Percentiles rank a stretch among this genome's conserved stretches.
Evolutionary conservation across 2,329 filamentous ascomycete species (phyloP).

Genomic region (Xylaria sp.): DNA sequence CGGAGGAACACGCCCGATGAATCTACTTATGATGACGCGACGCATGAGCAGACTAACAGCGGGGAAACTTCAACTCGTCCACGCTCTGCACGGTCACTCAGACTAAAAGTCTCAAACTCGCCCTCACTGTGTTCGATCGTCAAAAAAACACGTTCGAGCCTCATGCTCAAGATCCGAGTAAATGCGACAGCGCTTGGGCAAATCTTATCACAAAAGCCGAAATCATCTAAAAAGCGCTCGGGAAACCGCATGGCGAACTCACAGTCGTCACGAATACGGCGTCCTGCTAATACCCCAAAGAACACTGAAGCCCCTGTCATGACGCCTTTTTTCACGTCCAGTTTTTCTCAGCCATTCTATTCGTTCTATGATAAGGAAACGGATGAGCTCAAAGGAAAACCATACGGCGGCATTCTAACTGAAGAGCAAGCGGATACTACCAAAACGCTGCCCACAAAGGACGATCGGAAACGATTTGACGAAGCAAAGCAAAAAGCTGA

Average conservation of each 20-base stretch:
- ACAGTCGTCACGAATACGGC: constrained; percentile 43
- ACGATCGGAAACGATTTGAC: constrained; percentile 88
- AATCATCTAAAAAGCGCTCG: constrained; percentile 65
- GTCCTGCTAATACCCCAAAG: constrained; percentile 48
- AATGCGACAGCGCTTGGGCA: constrained; percentile 68
- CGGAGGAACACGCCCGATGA: constrained; percentile 61
- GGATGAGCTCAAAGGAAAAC: constrained; percentile 90
- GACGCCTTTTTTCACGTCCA: constrained; percentile 66
- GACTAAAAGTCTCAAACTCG: constrained; percentile 60
- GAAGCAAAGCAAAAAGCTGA: constrained; percentile 91
- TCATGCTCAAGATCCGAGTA: constrained; percentile 70
- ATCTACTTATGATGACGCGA: constrained; percentile 48
- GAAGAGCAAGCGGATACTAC: constrained; percentile 92
- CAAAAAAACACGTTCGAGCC: constrained; percentile 53
- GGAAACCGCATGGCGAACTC: constrained; percentile 49
- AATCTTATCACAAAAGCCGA: constrained; percentile 69
- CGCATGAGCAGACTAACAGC: constrained; percentile 51
- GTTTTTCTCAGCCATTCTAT: constrained; percentile 83
- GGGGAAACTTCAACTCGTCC: constrained; percentile 52
- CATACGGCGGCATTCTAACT: constrained; percentile 91
- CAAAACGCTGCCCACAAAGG: constrained; percentile 82
- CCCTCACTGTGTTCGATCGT: constrained; percentile 56
- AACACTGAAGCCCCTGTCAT: constrained; percentile 58
- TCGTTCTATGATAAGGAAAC: constrained; percentile 89
- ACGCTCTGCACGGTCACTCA: constrained; percentile 67